Base-by-base conservation (phyloP, 495 filamentous ascomycete genomes). In the Hypomontagnella submonticulosa region DNA sequence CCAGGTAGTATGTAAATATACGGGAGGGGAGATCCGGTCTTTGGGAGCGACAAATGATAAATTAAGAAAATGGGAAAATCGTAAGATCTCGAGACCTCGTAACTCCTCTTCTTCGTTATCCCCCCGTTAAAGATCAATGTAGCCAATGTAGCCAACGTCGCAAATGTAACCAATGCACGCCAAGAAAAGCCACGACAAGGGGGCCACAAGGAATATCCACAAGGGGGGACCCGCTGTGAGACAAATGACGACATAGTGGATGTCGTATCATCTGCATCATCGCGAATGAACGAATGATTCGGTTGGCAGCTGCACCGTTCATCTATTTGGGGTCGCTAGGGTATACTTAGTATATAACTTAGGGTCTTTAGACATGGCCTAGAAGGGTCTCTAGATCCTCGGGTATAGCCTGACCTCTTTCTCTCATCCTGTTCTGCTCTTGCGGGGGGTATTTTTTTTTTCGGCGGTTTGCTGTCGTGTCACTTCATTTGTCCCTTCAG, bases 191-290 rank as follows among this genome's bases (percentile, higher is more conserved):
- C 38, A 57, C 56, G n/a, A 56, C 48, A 34, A 49, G 23, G 57
- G 48, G n/a, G 6, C 61, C 44, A 52, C 46, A 46, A 18, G 42
- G 49, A 20, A 27, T 27, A 6, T 27, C 16, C 49, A 48, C 48
- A 41, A 33, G 34, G 43, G 43, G 50, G 63, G 64, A 46, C 47
- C 20, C 13, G 15, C 53, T 59, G 60, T 69, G 63, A 63, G 66
- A 69, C 66, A 69, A 56, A 69, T 69, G 66, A 69, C 66, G 66
- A 69, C 66, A 69, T 69, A 63, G 60, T 44, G 52, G 52, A 40
- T 49, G 55, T 57, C 42, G 59, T 49, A 67, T 67, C 47, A 33
- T 43, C 51, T 36, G 57, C 57, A 47, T 50, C 52, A 41, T 63
- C 64, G 37, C 53, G 23, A 53, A 63, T 67, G 65, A 68, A 44